Base-by-base conservation (phyloP, 768 basidiomycete species). In the Naematelia encephala region DNA sequence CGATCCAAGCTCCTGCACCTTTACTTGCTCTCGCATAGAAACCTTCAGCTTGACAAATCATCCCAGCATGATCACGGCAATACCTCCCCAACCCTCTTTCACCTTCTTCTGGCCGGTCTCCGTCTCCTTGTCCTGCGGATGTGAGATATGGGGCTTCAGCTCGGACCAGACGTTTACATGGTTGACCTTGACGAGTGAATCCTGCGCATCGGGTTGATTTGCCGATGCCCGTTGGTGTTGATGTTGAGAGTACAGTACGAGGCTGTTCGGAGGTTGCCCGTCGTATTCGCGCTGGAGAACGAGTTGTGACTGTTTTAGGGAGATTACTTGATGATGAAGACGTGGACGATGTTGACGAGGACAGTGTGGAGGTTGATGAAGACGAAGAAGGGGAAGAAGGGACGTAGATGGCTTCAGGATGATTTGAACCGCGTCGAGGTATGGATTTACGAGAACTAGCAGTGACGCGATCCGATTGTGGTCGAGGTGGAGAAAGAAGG, bases 21-120 rank as follows among this genome's bases (percentile, higher is more conserved):
- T 44, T 30, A 39, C 42, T 42, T 4, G 46, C 55, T 22, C 64
- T 62, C 60, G 64, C 62, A 49, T 77, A 77, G 47, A 77, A 77
- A 5, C 75, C 75, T 28, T 65, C 63, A 3, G 57, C 66, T 10
- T 63, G 57, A 53, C 75, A 75, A 2, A 77, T 75, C 69, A 70
- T 66, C 19, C 66, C 68, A 13, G 68, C 68, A 63, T 77, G 75
- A 60, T 75, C 73, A 27, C 68, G 73, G 44, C 75, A 77, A 49
- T 69, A 77, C 39, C 75, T 59, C 45, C 50, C 53, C 34, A 21
- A 12, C 48, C 19, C 26, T 26, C 22, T 10, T 28, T 5, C 34
- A 34, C 29, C 51, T 5, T 28, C 51, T 10, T 25, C 26, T 11
- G 14, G 26, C 27, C 25, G 19, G n/a, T 22, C n/a, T n/a, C 34